phyloP scores from a whole-genome alignment of 129 eudicot species.

The Flaveria robusta region DNA sequence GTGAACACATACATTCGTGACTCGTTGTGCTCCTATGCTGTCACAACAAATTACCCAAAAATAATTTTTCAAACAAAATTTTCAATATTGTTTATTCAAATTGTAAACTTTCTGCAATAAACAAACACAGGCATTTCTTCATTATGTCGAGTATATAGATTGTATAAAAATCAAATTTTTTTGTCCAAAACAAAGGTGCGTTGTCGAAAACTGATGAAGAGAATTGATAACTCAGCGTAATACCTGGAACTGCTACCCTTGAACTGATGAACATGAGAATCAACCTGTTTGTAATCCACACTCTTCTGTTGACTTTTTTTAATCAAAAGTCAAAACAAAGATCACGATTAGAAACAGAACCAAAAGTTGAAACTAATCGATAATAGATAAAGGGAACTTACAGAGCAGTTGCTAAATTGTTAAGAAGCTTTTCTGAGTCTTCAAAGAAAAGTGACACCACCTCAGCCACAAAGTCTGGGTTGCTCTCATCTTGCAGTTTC shows the following conservation, averaged over 20 bases:
- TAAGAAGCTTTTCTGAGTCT: slow-evolving; percentile 73
- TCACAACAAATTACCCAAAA: slow-evolving; percentile 24
- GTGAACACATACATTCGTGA: slow-evolving; percentile 50
- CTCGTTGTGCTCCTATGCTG: slow-evolving; percentile 81
- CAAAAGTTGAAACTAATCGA: not conserved
- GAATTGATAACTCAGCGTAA: not conserved
- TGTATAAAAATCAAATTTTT: not conserved
- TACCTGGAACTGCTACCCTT: slow-evolving; percentile 92
- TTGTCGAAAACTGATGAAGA: not conserved
- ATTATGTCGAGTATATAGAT: not conserved
- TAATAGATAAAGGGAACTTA: slow-evolving; percentile 29
- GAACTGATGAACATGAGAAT: slow-evolving; percentile 78
- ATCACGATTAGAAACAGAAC: not conserved
- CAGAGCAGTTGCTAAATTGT: slow-evolving; percentile 75
- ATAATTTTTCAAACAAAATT: no score
- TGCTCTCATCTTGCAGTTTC: slow-evolving; percentile 81
- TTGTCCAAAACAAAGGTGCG: not conserved
- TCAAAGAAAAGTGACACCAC: slow-evolving; percentile 77
- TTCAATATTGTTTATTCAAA: not conserved
- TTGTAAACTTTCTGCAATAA: not conserved
- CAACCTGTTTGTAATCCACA: slow-evolving; percentile 77
- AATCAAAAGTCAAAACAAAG: slow-evolving; percentile 18
- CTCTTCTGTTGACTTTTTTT: slow-evolving; percentile 56
- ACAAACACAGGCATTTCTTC: not conserved
- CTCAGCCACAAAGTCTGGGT: slow-evolving; percentile 80